Conservation (phyloP, 2,329 filamentous ascomycete species). For the Ophiosphaerella herpotricha region DNA sequence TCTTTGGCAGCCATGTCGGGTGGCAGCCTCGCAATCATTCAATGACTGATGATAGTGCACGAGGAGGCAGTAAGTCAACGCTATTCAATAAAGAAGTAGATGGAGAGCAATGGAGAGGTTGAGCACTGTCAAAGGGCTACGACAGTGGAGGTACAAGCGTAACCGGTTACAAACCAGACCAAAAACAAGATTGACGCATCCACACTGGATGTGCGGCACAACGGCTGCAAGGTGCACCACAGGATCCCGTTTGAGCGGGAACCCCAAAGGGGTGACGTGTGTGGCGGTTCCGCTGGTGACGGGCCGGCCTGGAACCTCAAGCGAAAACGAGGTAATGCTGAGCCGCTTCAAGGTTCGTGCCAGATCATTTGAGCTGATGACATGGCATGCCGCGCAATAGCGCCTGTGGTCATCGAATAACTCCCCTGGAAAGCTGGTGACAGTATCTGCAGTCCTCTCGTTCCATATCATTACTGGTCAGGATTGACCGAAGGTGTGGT, state of each 20-base stretch:
- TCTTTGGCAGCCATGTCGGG: conserved; percentile 39
- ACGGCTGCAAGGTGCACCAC: conserved; percentile 13
- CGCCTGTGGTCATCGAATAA: too few species aligned
- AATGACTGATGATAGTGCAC: conserved; percentile 5
- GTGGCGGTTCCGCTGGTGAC: conserved; percentile 7
- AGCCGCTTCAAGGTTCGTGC: too few species aligned
- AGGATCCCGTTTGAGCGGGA: conserved; percentile 5
- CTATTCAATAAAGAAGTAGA: conserved; percentile 4
- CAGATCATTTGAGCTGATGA: too few species aligned
- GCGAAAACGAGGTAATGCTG: background rate
- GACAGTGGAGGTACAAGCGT: conserved; percentile 15
- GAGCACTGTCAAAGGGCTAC: conserved; percentile 5
- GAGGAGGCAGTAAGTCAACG: background rate
- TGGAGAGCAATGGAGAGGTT: conserved; percentile 5
- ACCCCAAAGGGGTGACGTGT: conserved; percentile 28
- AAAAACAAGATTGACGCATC: conserved; percentile 46
- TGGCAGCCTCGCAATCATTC: conserved; percentile 22
- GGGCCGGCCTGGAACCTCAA: conserved; percentile 4
- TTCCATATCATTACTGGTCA: too few species aligned
- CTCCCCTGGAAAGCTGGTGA: too few species aligned
- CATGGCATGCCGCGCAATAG: too few species aligned
- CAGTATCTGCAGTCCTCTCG: too few species aligned
- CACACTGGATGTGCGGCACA: conserved; percentile 20
- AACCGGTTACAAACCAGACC: conserved; percentile 12
- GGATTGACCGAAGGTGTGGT: too few species aligned